Evolutionary conservation across 805 yeast genomes (phyloP).

Genomic region (Cyberlindnera bimundalis): DNA sequence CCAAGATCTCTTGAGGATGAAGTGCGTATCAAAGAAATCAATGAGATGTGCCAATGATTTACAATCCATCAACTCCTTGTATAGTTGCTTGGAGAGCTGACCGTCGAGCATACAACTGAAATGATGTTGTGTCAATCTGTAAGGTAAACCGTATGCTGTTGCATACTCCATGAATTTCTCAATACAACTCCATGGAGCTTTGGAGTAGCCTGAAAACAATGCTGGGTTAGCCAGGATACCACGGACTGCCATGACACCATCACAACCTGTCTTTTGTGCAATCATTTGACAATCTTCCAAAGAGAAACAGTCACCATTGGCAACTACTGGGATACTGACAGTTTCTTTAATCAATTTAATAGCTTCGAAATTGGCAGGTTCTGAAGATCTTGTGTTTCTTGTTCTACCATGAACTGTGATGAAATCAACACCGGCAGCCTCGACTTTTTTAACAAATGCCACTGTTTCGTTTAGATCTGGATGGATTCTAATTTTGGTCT

Average conservation of each 20-base stretch:
- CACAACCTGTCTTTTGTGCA: conserved; percentile 64
- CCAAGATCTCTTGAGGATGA: conserved; percentile 60
- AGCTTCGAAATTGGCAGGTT: conserved; percentile 81
- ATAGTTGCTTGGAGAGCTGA: conserved; percentile 41
- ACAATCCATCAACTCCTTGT: conserved; percentile 62
- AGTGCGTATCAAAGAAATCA: conserved; percentile 78
- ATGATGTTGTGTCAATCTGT: conserved; percentile 82
- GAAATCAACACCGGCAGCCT: conserved; percentile 87
- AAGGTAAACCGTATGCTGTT: conserved; percentile 80
- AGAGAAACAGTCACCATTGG: conserved; percentile 91
- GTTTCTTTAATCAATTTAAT: conserved; percentile 56
- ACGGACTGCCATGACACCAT: conserved; percentile 95
- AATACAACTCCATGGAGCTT: conserved; percentile 88
- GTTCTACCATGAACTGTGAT: conserved; percentile 95
- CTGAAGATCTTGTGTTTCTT: conserved; percentile 76
- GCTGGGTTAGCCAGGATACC: conserved; percentile 88
- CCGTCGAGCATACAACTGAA: conserved; percentile 79
- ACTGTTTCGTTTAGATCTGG: conserved; percentile 69
- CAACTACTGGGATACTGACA: conserved; percentile 75
- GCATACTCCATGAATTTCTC: conserved; percentile 81
- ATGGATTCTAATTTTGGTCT: conserved; percentile 90
- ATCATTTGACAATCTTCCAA: conserved; percentile 63
- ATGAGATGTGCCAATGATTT: conserved; percentile 58
- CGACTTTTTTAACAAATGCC: conserved; percentile 67
- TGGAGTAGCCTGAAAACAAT: conserved; percentile 66